These are phyloP conservation scores for Acer campestre DNA, from an alignment of 345 rosid species.

Conservation along the genomic window DNA sequence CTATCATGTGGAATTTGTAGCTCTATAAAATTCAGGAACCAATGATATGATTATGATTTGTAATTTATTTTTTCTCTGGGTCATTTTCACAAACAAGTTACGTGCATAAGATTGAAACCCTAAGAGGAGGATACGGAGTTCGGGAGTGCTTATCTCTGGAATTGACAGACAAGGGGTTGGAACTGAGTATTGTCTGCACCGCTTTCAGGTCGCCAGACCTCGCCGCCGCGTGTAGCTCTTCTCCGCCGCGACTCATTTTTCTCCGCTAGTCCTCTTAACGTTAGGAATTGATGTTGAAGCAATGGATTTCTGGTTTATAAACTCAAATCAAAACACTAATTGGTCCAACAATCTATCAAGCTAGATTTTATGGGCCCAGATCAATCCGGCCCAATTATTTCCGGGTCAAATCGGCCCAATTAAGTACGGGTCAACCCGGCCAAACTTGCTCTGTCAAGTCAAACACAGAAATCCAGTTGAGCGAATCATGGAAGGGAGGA, in stretches of 20 bases:
- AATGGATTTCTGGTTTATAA: no score
- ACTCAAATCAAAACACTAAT: no score
- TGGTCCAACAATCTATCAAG: no score
- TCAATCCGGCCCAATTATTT: background rate
- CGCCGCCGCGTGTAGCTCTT: constrained; percentile 80
- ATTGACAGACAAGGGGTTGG: constrained; percentile 71
- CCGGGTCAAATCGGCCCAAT: background rate
- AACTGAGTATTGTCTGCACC: constrained; percentile 54
- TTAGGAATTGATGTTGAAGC: no score
- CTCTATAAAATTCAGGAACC: background rate
- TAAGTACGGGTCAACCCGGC: background rate
- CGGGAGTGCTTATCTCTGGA: constrained; percentile 96
- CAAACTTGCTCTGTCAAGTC: background rate
- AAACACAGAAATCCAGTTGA: background rate
- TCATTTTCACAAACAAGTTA: constrained; percentile 1
- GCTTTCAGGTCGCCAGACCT: constrained; percentile 82
- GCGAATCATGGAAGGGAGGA: constrained; percentile 26
- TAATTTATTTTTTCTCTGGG: background rate
- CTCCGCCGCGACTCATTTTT: constrained; percentile 31
- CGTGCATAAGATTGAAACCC: background rate
- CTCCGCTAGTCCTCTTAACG: background rate
- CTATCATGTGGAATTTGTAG: background rate
- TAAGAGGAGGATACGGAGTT: constrained; percentile 78
- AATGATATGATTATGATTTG: background rate
- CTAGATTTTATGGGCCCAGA: background rate